These are phyloP conservation scores for Exsudoporus frostii DNA, from an alignment of 768 basidiomycete genomes.

Conservation along the genomic window DNA sequence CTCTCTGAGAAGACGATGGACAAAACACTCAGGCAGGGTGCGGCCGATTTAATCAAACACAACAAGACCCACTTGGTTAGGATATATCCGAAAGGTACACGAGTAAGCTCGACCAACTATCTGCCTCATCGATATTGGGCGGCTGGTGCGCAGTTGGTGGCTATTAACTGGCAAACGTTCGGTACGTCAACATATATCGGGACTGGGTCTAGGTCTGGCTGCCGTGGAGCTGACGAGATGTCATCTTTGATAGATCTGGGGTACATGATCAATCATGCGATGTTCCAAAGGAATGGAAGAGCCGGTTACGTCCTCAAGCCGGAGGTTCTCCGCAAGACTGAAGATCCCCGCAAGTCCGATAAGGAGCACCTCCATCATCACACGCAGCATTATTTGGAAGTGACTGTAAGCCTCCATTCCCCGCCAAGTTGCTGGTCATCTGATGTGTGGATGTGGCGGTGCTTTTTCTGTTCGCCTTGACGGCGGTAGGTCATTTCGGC, in stretches of 20 bases:
- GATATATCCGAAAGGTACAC: constrained; percentile 80
- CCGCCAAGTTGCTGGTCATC: background rate
- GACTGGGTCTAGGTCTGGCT: background rate
- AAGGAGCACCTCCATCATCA: constrained; percentile 53
- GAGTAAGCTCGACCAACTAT: constrained; percentile 84
- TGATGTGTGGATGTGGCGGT: background rate
- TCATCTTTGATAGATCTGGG: constrained; percentile 63
- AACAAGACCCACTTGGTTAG: constrained; percentile 78
- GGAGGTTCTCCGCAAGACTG: constrained; percentile 59
- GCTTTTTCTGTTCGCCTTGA: background rate
- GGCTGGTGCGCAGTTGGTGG: constrained; percentile 84
- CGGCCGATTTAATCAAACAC: constrained; percentile 81
- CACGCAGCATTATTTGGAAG: constrained; percentile 58
- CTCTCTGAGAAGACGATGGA: constrained; percentile 82
- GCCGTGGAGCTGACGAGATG: background rate
- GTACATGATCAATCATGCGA: constrained; percentile 89
- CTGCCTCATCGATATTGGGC: constrained; percentile 89
- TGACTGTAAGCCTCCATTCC: constrained; percentile 46
- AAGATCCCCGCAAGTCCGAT: constrained; percentile 48
- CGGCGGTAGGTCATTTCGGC: constrained; percentile 69
- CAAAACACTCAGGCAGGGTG: constrained; percentile 65
- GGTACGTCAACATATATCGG: constrained; percentile 48
- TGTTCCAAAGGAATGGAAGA: constrained; percentile 91
- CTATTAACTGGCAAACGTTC: constrained; percentile 96
- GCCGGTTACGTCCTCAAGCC: constrained; percentile 92